phyloP scores from a whole-genome alignment of 352 stramenopile genomes.

The Globisporangium iwayamae region DNA sequence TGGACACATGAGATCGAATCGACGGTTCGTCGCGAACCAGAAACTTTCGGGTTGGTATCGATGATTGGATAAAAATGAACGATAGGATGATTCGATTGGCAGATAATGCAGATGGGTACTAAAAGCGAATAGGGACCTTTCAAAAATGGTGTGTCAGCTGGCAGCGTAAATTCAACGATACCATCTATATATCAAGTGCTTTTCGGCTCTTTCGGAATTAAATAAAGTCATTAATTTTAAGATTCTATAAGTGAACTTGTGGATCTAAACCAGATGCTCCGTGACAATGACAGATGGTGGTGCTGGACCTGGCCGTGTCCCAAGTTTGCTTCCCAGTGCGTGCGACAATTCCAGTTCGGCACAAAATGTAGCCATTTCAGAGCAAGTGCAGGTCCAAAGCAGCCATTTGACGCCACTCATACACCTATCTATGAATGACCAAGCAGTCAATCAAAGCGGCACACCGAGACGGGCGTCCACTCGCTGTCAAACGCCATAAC shows the following conservation, averaged over 20 bases:
- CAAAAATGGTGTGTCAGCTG: neutral
- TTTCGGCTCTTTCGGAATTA: no score
- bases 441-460: slow-evolving; percentile 11
- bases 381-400: neutral
- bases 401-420: no score
- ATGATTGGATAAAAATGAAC: neutral
- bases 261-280: neutral
- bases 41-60: neutral
- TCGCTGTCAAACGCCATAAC: slow-evolving; percentile 38
- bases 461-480: slow-evolving; percentile 36
- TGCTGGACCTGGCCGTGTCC: slow-evolving; percentile 1
- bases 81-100: neutral
- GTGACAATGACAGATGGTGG: neutral
- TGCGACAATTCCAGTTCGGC: neutral
- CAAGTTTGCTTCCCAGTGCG: neutral
- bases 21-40: neutral
- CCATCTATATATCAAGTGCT: neutral
- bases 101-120: neutral
- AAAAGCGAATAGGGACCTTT: neutral
- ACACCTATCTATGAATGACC: no score
- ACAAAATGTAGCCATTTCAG: slow-evolving; percentile 2
- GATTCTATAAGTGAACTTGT: neutral
- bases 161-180: neutral
- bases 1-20: neutral
- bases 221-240: neutral